phyloP scores from a whole-genome alignment of 1,284 basidiomycete genomes.

The Pseudozyma sp. region DNA sequence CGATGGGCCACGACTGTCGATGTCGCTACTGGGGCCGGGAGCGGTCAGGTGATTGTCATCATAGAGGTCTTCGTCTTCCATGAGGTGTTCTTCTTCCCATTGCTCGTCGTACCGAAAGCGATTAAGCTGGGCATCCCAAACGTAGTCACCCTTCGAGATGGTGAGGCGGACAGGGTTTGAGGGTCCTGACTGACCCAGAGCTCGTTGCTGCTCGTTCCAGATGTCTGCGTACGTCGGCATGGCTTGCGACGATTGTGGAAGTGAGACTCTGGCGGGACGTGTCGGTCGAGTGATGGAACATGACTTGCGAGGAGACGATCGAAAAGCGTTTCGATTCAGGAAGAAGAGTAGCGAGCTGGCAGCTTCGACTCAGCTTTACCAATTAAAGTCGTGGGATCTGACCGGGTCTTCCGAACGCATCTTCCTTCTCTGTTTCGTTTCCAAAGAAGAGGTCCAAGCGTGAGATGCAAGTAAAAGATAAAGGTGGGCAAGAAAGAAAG shows the following conservation, averaged over 20 bases:
- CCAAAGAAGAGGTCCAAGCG: no score
- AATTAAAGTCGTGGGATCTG: no score
- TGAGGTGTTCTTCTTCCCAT: slow-evolving; percentile 53
- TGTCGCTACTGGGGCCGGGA: not conserved
- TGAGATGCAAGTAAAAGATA: no score
- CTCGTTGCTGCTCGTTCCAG: slow-evolving; percentile 37
- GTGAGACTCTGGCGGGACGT: no score
- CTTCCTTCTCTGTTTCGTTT: no score
- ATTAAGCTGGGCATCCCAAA: slow-evolving; percentile 16
- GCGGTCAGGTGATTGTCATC: slow-evolving; percentile 2
- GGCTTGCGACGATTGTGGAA: no score
- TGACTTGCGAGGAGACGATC: no score
- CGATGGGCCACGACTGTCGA: slow-evolving; percentile 13
- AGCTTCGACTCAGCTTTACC: no score
- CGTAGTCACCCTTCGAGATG: slow-evolving; percentile 50
- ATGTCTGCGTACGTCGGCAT: slow-evolving; percentile 54
- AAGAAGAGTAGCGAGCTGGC: no score
- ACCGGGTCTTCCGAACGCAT: no score
- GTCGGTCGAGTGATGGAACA: not conserved
- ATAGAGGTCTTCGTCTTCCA: slow-evolving; percentile 38
- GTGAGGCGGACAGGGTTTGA: slow-evolving; percentile 48
- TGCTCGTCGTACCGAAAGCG: slow-evolving; percentile 41
- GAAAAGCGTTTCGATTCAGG: no score
- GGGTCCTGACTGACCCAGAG: slow-evolving; percentile 25
- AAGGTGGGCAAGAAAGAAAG: no score